Evolutionary conservation across 305 asterid genomes (phyloP).

Genomic region (Fraxinus dipetala): DNA sequence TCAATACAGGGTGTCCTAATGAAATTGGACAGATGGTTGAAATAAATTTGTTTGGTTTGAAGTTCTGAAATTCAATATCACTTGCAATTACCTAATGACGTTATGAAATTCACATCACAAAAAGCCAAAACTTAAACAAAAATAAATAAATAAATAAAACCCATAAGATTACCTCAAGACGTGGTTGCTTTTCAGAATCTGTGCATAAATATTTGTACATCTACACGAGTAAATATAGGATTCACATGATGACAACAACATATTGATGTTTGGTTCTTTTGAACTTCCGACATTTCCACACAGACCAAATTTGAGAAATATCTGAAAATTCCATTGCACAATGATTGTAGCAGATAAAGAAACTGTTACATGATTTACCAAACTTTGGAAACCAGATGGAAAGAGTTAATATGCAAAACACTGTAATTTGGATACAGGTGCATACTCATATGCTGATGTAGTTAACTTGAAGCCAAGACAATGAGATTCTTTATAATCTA

Average conservation of each 20-base stretch:
- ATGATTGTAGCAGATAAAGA: not conserved
- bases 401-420: not conserved
- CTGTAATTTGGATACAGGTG: not conserved
- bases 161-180: not conserved
- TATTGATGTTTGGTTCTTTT: not conserved
- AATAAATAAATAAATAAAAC: too few species aligned
- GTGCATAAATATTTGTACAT: not conserved
- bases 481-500: not conserved
- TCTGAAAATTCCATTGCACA: not conserved
- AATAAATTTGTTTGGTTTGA: too few species aligned
- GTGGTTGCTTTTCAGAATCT: not conserved
- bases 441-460: not conserved
- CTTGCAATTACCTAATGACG: not conserved
- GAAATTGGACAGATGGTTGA: not conserved
- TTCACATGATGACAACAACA: not conserved
- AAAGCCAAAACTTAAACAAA: not conserved
- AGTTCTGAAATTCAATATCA: not conserved
- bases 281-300: not conserved
- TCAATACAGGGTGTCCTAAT: not conserved
- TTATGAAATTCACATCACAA: not conserved
- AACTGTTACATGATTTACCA: not conserved
- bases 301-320: not conserved
- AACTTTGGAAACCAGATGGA: not conserved
- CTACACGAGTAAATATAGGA: not conserved
- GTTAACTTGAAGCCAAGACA: not conserved